Conservation (phyloP, 306 rosid genomes). For the Biancaea sappan region DNA sequence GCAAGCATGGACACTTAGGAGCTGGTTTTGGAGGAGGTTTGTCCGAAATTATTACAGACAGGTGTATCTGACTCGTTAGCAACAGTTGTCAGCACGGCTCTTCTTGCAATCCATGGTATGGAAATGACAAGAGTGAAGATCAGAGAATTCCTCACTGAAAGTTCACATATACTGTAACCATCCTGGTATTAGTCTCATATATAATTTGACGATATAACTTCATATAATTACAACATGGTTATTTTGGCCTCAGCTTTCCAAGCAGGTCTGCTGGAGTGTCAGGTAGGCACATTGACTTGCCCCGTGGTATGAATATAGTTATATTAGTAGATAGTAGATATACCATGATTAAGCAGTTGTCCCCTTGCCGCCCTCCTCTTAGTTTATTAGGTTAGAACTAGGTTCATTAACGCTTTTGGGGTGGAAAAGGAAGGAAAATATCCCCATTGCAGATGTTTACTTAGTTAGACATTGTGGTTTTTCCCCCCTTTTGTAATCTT, state of each 20-base stretch:
- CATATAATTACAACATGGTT: constrained; percentile 17
- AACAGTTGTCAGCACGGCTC: constrained; percentile 15
- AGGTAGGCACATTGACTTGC: constrained; percentile 17
- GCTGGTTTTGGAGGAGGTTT: constrained; percentile 54
- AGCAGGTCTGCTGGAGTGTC: background rate
- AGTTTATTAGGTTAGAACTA: background rate
- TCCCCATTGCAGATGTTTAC: background rate
- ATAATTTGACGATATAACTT: constrained; percentile 10
- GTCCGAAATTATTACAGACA: constrained; percentile 66
- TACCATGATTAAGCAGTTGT: background rate
- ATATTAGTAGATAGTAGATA: background rate
- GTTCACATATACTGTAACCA: background rate
- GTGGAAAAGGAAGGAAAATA: background rate
- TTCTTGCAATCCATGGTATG: constrained; percentile 14
- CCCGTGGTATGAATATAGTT: constrained; percentile 2
- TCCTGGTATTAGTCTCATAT: background rate
- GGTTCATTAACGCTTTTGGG: background rate
- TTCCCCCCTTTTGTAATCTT: background rate
- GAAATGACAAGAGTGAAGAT: background rate
- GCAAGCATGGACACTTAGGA: constrained; percentile 50
- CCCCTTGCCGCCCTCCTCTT: too few relatives aligned
- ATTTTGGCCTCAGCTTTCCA: constrained; percentile 23
- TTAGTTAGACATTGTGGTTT: constrained; percentile 6
- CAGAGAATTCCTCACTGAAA: background rate
- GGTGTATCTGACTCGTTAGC: constrained; percentile 25